These are phyloP conservation scores for Blastobotrys terrestris DNA, from an alignment of 805 yeast species.

Conservation along the genomic window DNA sequence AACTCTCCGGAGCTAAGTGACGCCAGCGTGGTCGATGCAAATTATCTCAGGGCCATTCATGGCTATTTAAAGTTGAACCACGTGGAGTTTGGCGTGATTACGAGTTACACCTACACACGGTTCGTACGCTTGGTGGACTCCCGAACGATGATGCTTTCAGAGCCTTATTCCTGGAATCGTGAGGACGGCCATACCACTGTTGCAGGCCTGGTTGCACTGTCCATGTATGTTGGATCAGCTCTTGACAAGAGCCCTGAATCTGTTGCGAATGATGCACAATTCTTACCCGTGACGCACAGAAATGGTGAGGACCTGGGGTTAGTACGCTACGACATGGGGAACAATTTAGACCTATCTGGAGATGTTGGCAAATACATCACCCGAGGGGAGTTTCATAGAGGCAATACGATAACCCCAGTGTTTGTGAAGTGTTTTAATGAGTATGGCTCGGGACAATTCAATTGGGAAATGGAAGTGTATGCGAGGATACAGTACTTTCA, in stretches of 20 bases:
- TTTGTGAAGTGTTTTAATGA: not conserved
- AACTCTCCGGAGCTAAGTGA: not conserved
- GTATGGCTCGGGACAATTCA: not conserved
- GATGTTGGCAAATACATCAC: not conserved
- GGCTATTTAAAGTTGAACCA: slow-evolving; percentile 1
- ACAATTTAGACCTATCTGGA: not conserved
- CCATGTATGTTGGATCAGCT: not conserved
- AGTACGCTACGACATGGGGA: not conserved
- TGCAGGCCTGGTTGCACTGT: slow-evolving; percentile 1
- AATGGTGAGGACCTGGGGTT: not conserved
- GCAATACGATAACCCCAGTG: not conserved
- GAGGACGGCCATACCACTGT: slow-evolving; percentile 1
- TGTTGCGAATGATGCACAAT: no score
- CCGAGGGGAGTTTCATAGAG: not conserved
- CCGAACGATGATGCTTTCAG: not conserved
- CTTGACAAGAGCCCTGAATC: no score
- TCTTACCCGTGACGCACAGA: not conserved
- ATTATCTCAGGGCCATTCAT: not conserved
- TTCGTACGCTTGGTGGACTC: not conserved
- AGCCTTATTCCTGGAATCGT: not conserved
- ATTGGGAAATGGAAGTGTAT: slow-evolving; percentile 4
- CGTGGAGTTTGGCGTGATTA: slow-evolving; percentile 1
- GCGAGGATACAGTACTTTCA: not conserved
- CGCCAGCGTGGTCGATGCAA: not conserved
- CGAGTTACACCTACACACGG: not conserved